Base-by-base conservation (phyloP, 495 filamentous ascomycete species). In the Cryomyces antarcticus region DNA sequence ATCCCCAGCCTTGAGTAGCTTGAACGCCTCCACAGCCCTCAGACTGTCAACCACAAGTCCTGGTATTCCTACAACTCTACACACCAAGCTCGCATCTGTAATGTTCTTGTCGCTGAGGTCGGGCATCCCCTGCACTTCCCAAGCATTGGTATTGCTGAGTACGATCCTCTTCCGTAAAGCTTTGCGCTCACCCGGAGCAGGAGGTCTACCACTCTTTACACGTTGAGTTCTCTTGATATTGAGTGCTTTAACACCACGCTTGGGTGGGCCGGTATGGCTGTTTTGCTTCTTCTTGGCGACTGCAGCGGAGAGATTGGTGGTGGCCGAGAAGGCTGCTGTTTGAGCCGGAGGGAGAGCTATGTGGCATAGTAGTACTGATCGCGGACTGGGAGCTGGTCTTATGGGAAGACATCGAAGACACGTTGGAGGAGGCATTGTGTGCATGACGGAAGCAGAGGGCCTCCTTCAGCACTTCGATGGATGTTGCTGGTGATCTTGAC, bases 101-200 rank as follows among this genome's bases (percentile, higher is more conserved):
- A 79, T 63, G 39, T 62, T 70, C 44, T 73, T 64, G 7, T 62
- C 52, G 2, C 63, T 67, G 37, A 93, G 51, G 13, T 80, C 67
- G 48, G 62, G 53, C 56, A 92, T 62, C 13, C 71, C 77, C 27
- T 61, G 55, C 28, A 94, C 73, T 49, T 74, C 72, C 17, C 93
- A 65, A 31, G 89, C 89, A 64, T 94, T 96, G 53, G 79, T 78
- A 62, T 96, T 97, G 62, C 78, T 89, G 35, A 97, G 71, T 30
- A 88, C 75, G 46, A 97, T 79, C 43, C 81, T 73, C 65, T 92
- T 95, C 48, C 84, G 75, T 50, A 82, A 61, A 24, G 81, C 77
- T 60, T 84, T 94, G 53, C 87, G 76, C 65, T 94, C 84, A 45
- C 86, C 89, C 6, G 70, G 58, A 28, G 62, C 64, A 11, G 82